Evolutionary conservation across 2,329 filamentous ascomycete genomes (phyloP).

Genomic region (Claviceps fusiformis): DNA sequence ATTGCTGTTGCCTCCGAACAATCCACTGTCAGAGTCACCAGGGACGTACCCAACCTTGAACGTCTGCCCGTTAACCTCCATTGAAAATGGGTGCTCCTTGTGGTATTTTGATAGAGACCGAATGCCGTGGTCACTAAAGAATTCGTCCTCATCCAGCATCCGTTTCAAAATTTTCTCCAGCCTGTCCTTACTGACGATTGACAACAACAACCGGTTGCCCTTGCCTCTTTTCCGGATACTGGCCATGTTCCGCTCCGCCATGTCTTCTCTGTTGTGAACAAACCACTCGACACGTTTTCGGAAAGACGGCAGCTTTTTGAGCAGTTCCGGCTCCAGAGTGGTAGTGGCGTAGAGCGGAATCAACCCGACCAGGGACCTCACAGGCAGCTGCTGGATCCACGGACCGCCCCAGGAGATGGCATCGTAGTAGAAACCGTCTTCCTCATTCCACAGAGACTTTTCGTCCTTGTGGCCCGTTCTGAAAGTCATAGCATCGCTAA

Average conservation of each 20-base stretch:
- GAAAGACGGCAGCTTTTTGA: conserved; percentile 84
- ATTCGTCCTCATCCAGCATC: conserved; percentile 91
- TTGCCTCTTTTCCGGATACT: conserved; percentile 85
- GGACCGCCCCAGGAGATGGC: conserved; percentile 93
- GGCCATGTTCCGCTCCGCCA: conserved; percentile 87
- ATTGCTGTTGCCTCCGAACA: conserved; percentile 96
- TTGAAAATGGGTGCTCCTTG: conserved; percentile 78
- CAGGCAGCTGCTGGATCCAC: conserved; percentile 83
- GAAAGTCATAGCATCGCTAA: conserved; percentile 94
- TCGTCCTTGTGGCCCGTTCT: conserved; percentile 55
- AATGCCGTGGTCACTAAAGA: conserved; percentile 80
- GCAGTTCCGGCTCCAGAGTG: conserved; percentile 84
- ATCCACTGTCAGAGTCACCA: conserved; percentile 88
- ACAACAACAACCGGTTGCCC: conserved; percentile 73
- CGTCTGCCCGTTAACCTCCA: conserved; percentile 86
- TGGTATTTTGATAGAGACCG: conserved; percentile 86
- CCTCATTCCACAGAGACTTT: conserved; percentile 86
- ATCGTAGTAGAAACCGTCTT: conserved; percentile 97
- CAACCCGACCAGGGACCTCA: conserved; percentile 81
- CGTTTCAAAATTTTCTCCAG: conserved; percentile 75
- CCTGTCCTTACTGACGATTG: conserved; percentile 87
- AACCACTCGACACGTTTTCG: conserved; percentile 93
- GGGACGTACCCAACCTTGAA: conserved; percentile 84
- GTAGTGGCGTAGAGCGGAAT: conserved; percentile 88
- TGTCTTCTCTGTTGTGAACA: conserved; percentile 70